Evolutionary conservation across 257 asterid genomes (phyloP).

Genomic region (Plectranthus barbatus): DNA sequence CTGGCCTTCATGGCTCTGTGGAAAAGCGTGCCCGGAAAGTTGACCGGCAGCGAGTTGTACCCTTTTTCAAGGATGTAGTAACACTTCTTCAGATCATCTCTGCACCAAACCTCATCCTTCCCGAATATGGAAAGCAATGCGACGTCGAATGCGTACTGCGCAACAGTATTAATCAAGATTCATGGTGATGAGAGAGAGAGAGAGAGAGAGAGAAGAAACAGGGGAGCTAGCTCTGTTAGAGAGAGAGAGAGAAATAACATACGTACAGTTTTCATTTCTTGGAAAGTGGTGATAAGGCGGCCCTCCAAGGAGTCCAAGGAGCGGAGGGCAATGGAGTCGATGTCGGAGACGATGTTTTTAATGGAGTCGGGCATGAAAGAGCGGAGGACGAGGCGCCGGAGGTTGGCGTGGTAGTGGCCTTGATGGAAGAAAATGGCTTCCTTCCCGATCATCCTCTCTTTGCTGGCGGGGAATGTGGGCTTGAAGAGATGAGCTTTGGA

Average conservation of each 20-base stretch:
- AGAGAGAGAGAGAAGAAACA: neutral
- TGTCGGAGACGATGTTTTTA: slow-evolving; percentile 38
- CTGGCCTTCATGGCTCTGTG: slow-evolving; percentile 68
- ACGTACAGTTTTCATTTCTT: slow-evolving; percentile 68
- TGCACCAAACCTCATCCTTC: slow-evolving; percentile 47
- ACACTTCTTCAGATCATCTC: slow-evolving; percentile 62
- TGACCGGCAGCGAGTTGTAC: slow-evolving; percentile 62
- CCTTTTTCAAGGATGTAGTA: slow-evolving; percentile 63
- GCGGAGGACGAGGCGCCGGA: slow-evolving; percentile 53
- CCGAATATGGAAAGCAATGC: slow-evolving; percentile 67
- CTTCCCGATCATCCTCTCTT: slow-evolving; percentile 67
- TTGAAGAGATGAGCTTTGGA: slow-evolving; percentile 63
- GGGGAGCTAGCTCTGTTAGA: no score
- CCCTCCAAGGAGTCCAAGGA: slow-evolving; percentile 42
- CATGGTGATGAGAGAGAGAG: neutral
- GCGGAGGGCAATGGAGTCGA: slow-evolving; percentile 33
- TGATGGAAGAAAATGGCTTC: slow-evolving; percentile 73
- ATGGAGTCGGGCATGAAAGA: slow-evolving; percentile 63
- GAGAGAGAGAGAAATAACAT: no score
- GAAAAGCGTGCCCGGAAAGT: slow-evolving; percentile 64
- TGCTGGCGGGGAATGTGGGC: slow-evolving; percentile 79
- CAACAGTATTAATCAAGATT: slow-evolving; percentile 1
- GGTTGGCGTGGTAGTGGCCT: slow-evolving; percentile 54
- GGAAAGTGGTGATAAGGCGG: slow-evolving; percentile 48
- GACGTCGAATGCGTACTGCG: slow-evolving; percentile 74